Conservation (phyloP, 352 stramenopile species). For the Phytophthora fragariae region DNA sequence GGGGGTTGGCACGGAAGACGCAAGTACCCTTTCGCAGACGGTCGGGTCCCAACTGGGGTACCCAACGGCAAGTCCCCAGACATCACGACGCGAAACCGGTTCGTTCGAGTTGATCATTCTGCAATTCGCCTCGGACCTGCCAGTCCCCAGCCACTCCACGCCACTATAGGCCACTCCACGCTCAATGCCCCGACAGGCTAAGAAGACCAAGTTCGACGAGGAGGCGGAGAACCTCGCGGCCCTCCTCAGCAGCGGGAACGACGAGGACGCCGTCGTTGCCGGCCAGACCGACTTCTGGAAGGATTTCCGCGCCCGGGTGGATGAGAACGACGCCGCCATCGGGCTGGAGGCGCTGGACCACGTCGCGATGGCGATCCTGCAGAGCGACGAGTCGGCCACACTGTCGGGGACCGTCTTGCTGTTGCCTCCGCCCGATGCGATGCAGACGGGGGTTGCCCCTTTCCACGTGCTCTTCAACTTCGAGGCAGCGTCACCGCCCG, state of each 20-base stretch:
- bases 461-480: neutral
- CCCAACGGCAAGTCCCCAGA: too few relatives aligned
- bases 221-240: neutral
- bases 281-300: neutral
- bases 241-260: neutral
- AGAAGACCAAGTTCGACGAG: neutral
- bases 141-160: too few relatives aligned
- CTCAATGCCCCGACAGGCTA: neutral
- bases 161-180: neutral
- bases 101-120: too few relatives aligned
- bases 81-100: too few relatives aligned
- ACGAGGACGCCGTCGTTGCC: neutral
- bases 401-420: neutral
- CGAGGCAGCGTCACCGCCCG: too few relatives aligned
- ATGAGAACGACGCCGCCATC: neutral
- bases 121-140: too few relatives aligned
- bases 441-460: rapidly evolving
- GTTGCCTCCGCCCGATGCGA: neutral
- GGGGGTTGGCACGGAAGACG: too few relatives aligned
- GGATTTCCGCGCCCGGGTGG: neutral
- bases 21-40: too few relatives aligned
- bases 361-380: neutral
- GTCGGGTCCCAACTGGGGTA: too few relatives aligned
- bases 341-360: neutral
- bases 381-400: neutral